These are phyloP conservation scores for Taxillus chinensis DNA, from an alignment of 164 flowering plant species.

Conservation along the genomic window DNA sequence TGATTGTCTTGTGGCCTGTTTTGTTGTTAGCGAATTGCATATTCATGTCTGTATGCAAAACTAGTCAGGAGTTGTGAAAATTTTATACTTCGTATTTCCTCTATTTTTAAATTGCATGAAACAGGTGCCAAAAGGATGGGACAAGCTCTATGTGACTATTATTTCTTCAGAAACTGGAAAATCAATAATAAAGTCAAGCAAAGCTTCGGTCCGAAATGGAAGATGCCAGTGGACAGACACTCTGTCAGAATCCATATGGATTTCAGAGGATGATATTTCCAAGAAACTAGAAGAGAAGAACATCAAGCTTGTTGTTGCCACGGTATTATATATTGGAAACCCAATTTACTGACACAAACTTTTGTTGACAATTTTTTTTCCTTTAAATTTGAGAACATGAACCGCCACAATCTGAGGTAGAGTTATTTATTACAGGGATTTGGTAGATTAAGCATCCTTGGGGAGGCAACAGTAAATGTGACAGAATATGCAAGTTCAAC, in stretches of 20 bases:
- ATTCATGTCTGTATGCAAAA: no score
- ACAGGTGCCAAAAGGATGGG: conserved; percentile 64
- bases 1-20: no score
- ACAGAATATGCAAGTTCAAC: conserved; percentile 24
- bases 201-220: conserved; percentile 40
- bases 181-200: conserved; percentile 31
- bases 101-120: not conserved
- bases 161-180: conserved; percentile 41
- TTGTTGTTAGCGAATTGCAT: no score
- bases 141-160: conserved; percentile 37
- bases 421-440: conserved; percentile 30
- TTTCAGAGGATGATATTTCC: conserved; percentile 27
- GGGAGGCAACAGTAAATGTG: conserved; percentile 41
- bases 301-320: conserved; percentile 36
- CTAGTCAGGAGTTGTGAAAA: no score
- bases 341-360: not conserved
- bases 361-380: not conserved
- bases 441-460: conserved; percentile 45
- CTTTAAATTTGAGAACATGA: not conserved
- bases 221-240: conserved; percentile 46
- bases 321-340: conserved; percentile 17
- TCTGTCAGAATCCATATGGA: conserved; percentile 33
- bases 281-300: conserved; percentile 27
- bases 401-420: not conserved
- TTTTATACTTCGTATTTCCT: not conserved